Percentiles rank a stretch among this genome's conserved stretches.
Evolutionary conservation across 2,329 filamentous ascomycete species (phyloP).

Genomic region (Karstenula rhodostoma): DNA sequence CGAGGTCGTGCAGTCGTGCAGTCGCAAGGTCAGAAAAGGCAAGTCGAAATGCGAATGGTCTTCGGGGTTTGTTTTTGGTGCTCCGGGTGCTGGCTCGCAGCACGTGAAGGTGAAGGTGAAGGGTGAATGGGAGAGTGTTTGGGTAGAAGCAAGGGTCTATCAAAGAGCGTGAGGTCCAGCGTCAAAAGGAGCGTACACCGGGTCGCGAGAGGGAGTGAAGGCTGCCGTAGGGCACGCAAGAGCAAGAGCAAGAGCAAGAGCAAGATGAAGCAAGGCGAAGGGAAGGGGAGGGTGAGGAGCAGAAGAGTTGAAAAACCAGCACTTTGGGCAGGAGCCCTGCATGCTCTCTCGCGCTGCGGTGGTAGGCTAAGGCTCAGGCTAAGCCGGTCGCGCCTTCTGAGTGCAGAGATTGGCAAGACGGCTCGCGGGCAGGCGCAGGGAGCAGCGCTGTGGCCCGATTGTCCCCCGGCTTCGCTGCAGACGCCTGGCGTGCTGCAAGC

Average conservation of each 20-base stretch:
- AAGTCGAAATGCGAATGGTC: conserved; percentile 17
- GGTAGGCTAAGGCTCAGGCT: conserved; percentile 14
- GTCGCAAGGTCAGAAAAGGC: conserved; percentile 11
- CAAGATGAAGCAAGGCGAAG: conserved; percentile 27
- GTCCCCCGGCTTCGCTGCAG: not conserved
- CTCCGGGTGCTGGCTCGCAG: conserved; percentile 41
- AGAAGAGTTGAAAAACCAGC: conserved; percentile 33
- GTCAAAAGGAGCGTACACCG: conserved; percentile 53
- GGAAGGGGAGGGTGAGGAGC: conserved; percentile 30
- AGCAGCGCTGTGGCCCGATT: conserved; percentile 8
- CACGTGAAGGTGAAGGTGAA: conserved; percentile 23
- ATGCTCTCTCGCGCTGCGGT: not conserved
- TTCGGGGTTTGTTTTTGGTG: conserved; percentile 25
- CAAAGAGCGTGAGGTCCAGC: conserved; percentile 49
- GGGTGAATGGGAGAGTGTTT: not conserved
- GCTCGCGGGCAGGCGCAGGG: conserved; percentile 17
- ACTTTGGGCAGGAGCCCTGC: conserved; percentile 18
- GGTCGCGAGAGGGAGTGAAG: conserved; percentile 38
- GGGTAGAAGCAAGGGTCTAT: conserved; percentile 38
- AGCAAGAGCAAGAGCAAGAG: no score
- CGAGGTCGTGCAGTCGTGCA: conserved; percentile 12
- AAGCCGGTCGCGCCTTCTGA: conserved; percentile 17
- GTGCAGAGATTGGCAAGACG: conserved; percentile 24
- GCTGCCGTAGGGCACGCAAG: conserved; percentile 33
- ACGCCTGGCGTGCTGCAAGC: not conserved